These are phyloP conservation scores for Trametes cingulata DNA, from an alignment of 768 basidiomycete genomes.

Conservation along the genomic window DNA sequence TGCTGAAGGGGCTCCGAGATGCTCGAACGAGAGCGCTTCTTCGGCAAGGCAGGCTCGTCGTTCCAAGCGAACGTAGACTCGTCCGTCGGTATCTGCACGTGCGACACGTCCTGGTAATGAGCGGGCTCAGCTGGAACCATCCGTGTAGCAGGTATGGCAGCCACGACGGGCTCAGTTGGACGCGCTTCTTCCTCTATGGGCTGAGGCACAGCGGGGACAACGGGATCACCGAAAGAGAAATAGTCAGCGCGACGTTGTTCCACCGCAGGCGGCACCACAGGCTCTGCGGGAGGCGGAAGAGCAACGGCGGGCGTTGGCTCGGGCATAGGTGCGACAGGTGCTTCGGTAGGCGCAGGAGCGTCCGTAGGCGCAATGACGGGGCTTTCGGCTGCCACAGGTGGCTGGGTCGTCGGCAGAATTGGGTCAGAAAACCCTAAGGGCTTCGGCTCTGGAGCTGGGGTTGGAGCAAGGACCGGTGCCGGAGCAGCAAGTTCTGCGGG, in stretches of 20 bases:
- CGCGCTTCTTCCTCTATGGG: background rate
- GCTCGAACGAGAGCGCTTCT: conserved; percentile 16
- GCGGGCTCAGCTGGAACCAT: conserved; percentile 23
- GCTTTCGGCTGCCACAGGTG: background rate
- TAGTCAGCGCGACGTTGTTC: conserved; percentile 25
- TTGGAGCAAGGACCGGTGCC: too few relatives aligned
- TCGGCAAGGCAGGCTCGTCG: conserved; percentile 16
- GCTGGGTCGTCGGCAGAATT: conserved; percentile 12
- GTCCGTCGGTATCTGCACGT: conserved; percentile 24
- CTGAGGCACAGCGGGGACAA: conserved; percentile 19
- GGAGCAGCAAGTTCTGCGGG: background rate
- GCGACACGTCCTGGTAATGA: conserved; percentile 11
- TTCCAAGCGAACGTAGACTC: conserved; percentile 29
- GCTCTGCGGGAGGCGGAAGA: background rate
- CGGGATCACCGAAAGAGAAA: conserved; percentile 24
- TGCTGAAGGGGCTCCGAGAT: conserved; percentile 13
- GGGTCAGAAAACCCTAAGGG: conserved; percentile 20
- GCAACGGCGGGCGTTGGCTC: conserved; percentile 3
- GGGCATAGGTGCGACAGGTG: background rate
- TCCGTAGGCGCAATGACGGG: conserved; percentile 5
- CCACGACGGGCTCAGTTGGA: background rate
- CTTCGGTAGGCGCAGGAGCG: background rate
- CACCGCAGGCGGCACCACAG: background rate
- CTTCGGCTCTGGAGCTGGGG: conserved; percentile 5
- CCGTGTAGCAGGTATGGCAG: conserved; percentile 20